Evolutionary conservation across 2,329 filamentous ascomycete species (phyloP), one percentile per base, ranked within the genome.

Genomic region (Colletotrichum tamarilloi): DNA sequence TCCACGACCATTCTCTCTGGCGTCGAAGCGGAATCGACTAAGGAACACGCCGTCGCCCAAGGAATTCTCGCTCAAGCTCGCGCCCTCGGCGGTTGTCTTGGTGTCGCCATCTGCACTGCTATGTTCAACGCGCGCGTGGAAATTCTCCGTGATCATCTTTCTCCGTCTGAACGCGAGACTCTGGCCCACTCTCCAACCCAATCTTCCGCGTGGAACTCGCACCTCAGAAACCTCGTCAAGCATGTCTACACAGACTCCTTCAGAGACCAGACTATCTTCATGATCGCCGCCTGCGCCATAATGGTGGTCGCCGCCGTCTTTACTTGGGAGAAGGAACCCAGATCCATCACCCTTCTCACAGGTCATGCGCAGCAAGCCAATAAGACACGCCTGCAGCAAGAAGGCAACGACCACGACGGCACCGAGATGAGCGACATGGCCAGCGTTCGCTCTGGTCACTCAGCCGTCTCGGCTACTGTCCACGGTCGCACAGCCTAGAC

Each of bases 61-160:
- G 90, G 90, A 0, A 86, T 89, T 5, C 84, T 91, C 11, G 88
- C 90, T 1, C 90, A 92, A 79, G 86, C 88, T 1, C 86, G 90
- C 16, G 87, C 92, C 0, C 81, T 92, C 2, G 90, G 90, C 1
- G 90, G 90, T 3, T 88, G 88, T 49, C 83, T 92, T 32, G 90
- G 90, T 1, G 83, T 92, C 56, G 87, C 89, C 0, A 79, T 87
- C 28, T 90, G 90, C 75, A 91, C 88, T n/a, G 86, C 90, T 16
- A 84, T 92, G 12, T 88, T 91, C 79, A 89, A 90, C 77, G 76
- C 79, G 38, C 82, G 83, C 66, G 82, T 85, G 55, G 82, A 85
- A 57, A 78, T 82, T 46, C 80, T 89, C 12, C 77, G 79, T 14
- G 75, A 76, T 30, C 75, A 79, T 35, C 77, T 88, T 67, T 82